Conservation (phyloP, 352 stramenopile species). For the Phytophthora nicotianae region DNA sequence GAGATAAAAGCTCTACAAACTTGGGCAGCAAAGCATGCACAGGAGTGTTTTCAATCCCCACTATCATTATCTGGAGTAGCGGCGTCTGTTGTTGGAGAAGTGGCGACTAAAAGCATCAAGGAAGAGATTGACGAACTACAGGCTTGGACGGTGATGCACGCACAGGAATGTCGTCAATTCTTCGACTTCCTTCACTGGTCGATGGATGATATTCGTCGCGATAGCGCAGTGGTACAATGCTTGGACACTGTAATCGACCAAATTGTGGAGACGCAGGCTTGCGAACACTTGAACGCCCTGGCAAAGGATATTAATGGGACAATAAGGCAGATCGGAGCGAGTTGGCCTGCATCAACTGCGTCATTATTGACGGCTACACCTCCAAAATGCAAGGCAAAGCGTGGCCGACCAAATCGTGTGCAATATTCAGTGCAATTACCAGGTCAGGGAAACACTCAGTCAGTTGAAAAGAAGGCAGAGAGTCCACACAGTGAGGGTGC, state of each 20-base stretch:
- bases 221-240: constrained; percentile 35
- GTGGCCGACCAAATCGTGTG: background rate
- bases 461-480: background rate
- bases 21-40: constrained; percentile 2
- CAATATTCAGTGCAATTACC: constrained; percentile 1
- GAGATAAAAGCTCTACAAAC: constrained; percentile 9
- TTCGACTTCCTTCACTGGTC: constrained; percentile 62
- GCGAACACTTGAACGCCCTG: constrained; percentile 27
- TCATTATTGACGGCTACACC: background rate
- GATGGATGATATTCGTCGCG: constrained; percentile 35
- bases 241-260: constrained; percentile 37
- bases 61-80: no score
- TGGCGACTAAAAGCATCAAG: constrained; percentile 5
- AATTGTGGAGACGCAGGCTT: constrained; percentile 28
- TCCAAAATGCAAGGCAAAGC: background rate
- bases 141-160: constrained; percentile 47
- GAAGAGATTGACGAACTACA: constrained; percentile 40
- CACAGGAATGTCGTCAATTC: constrained; percentile 53
- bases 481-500: constrained; percentile 3
- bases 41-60: background rate
- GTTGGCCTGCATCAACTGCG: background rate
- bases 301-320: constrained; percentile 9
- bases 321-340: constrained; percentile 7
- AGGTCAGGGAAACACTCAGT: background rate
- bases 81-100: background rate